Evolutionary conservation across 306 rosid species (phyloP).

Genomic region (Carpinus viminea): DNA sequence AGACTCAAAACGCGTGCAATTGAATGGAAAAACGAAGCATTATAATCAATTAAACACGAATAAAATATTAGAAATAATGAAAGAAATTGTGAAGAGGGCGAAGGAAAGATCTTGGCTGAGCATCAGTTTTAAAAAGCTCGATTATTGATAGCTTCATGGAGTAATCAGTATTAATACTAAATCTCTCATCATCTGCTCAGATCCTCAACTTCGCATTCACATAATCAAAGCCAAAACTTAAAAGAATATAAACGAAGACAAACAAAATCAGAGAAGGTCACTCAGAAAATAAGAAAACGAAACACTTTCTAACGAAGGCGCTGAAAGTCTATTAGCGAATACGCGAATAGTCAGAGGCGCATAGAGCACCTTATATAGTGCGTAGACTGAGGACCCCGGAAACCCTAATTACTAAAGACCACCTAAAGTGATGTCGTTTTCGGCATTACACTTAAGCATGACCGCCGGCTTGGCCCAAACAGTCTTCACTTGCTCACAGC

Average conservation of each 20-base stretch:
- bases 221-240: not conserved
- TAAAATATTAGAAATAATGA: not conserved
- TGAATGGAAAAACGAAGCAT: too few relatives aligned
- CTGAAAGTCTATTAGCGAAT: too few relatives aligned
- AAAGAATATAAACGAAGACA: not conserved
- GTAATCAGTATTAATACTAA: slow-evolving; percentile 1
- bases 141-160: slow-evolving; percentile 7
- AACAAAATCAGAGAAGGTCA: not conserved
- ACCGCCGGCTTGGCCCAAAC: not conserved
- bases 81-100: not conserved
- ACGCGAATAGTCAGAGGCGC: too few relatives aligned
- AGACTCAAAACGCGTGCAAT: too few relatives aligned
- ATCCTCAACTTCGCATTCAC: not conserved
- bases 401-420: slow-evolving; percentile 3
- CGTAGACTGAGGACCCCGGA: not conserved
- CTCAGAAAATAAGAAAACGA: not conserved
- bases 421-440: not conserved
- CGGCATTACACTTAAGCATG: not conserved
- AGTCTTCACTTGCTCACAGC: not conserved
- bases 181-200: slow-evolving; percentile 14
- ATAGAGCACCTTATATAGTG: not conserved
- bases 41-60: not conserved
- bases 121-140: slow-evolving; percentile 21
- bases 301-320: not conserved
- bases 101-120: not conserved